A percentile compares a stretch with the other conserved stretches of the same genome.
Conservation (phyloP, 192 early-diverging fungal species). For the Podila epigama region DNA sequence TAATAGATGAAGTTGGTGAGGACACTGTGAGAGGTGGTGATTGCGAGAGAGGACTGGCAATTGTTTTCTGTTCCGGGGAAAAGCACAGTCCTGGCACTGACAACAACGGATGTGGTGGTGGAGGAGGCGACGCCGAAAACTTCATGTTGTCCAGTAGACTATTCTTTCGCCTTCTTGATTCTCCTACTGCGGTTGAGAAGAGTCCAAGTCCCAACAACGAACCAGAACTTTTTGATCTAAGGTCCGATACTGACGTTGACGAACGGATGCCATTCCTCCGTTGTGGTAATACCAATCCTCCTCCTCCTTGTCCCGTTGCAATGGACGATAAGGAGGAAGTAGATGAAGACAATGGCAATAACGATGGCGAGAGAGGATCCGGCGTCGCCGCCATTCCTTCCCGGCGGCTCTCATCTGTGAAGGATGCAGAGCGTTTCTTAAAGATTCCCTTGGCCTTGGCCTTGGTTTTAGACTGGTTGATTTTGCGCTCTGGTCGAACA, state of each 20-base stretch:
- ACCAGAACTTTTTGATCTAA: conserved; percentile 4
- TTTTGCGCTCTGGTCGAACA: conserved; percentile 60
- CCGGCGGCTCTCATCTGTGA: background rate
- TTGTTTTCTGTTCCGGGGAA: too few species aligned
- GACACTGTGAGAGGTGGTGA: background rate
- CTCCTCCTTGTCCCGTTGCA: too few species aligned
- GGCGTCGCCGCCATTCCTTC: conserved; percentile 1
- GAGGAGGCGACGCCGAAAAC: background rate
- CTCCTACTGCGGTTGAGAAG: background rate
- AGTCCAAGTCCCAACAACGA: background rate
- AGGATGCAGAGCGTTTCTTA: conserved; percentile 7
- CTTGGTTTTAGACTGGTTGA: conserved; percentile 50
- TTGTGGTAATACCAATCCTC: background rate
- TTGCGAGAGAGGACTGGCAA: too few species aligned
- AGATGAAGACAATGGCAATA: conserved; percentile 21
- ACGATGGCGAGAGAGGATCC: conserved; percentile 22
- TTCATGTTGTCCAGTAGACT: background rate
- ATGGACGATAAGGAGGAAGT: too few species aligned
- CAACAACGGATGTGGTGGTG: background rate
- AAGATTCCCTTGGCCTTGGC: conserved; percentile 47
- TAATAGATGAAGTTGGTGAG: background rate
- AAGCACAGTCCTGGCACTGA: background rate
- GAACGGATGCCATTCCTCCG: background rate
- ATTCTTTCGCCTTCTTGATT: background rate
- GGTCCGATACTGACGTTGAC: conserved; percentile 1